A percentile compares a stretch with the other conserved stretches of the same genome.
Conservation (phyloP, 1,284 basidiomycete genomes). For the Ceratobasidium sp. region DNA sequence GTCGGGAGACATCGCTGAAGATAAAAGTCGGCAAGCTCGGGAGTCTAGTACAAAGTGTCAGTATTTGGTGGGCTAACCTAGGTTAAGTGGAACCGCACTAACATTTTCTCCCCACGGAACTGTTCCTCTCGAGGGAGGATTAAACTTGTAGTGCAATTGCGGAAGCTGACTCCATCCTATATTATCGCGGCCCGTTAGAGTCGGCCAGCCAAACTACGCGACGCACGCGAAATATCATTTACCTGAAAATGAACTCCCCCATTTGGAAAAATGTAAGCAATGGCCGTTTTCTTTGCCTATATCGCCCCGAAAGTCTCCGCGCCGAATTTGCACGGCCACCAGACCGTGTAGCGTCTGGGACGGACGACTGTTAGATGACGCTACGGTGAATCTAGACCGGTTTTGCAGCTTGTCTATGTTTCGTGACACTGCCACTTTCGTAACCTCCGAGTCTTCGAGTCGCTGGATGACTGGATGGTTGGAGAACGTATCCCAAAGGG, state of each 20-base stretch:
- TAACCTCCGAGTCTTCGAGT: conserved; percentile 45
- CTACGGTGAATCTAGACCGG: not conserved
- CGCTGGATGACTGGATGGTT: conserved; percentile 55
- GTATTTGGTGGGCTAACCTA: not conserved
- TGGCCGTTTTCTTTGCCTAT: not conserved
- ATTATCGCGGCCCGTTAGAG: no score
- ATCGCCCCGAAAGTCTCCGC: conserved; percentile 50
- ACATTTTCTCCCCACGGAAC: conserved; percentile 36
- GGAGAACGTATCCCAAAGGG: conserved; percentile 54
- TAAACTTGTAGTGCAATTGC: conserved; percentile 48
- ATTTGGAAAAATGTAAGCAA: not conserved
- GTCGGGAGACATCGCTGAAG: conserved; percentile 58
- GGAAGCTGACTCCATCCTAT: conserved; percentile 47
- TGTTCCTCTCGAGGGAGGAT: conserved; percentile 52
- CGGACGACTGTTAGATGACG: not conserved
- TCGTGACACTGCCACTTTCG: conserved; percentile 8
- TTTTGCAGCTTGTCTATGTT: conserved; percentile 24
- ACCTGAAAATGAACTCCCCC: not conserved
- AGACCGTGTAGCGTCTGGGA: conserved; percentile 6
- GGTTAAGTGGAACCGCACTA: not conserved
- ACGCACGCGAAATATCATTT: not conserved
- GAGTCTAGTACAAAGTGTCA: not conserved
- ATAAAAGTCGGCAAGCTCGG: conserved; percentile 49
- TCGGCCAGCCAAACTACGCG: conserved; percentile 47
- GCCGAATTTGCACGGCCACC: conserved; percentile 50